Percentiles rank a stretch among this genome's conserved stretches.
Evolutionary conservation across 768 basidiomycete species (phyloP).

Genomic region (Pisolithus marmoratus): DNA sequence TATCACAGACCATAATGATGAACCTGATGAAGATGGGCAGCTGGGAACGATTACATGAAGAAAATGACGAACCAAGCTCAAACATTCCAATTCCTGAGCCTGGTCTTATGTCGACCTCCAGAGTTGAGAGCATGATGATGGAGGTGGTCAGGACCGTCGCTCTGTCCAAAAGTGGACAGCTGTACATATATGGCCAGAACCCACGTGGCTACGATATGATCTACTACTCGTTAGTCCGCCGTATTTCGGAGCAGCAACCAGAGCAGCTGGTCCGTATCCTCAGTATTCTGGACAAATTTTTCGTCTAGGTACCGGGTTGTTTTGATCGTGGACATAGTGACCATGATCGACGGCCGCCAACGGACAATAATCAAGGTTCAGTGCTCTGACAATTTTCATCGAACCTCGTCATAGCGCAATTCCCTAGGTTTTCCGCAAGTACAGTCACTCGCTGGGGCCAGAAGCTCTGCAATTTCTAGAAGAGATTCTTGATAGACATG

Average conservation of each 20-base stretch:
- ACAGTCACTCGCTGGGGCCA: slow-evolving; percentile 81
- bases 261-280: not conserved
- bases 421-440: slow-evolving; percentile 78
- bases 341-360: slow-evolving; percentile 36
- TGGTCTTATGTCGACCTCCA: slow-evolving; percentile 73
- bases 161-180: too few species aligned
- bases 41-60: not conserved
- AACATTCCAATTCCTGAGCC: slow-evolving; percentile 74
- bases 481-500: slow-evolving; percentile 62
- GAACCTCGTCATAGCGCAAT: not conserved
- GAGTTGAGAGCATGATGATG: slow-evolving; percentile 51
- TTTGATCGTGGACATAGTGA: not conserved
- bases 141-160: not conserved
- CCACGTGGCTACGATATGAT: too few species aligned
- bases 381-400: not conserved
- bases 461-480: slow-evolving; percentile 71
- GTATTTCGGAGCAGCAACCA: not conserved
- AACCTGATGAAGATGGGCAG: slow-evolving; percentile 37
- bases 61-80: slow-evolving; percentile 50
- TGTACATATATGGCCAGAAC: too few species aligned
- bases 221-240: too few species aligned
- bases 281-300: not conserved
- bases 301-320: too few species aligned
- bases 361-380: slow-evolving; percentile 40
- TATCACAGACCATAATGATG: slow-evolving; percentile 74